Percentiles rank a stretch among this genome's conserved stretches.
These are phyloP conservation scores for Coniferiporia weirii DNA, from an alignment of 1,284 basidiomycete species.

Conservation along the genomic window DNA sequence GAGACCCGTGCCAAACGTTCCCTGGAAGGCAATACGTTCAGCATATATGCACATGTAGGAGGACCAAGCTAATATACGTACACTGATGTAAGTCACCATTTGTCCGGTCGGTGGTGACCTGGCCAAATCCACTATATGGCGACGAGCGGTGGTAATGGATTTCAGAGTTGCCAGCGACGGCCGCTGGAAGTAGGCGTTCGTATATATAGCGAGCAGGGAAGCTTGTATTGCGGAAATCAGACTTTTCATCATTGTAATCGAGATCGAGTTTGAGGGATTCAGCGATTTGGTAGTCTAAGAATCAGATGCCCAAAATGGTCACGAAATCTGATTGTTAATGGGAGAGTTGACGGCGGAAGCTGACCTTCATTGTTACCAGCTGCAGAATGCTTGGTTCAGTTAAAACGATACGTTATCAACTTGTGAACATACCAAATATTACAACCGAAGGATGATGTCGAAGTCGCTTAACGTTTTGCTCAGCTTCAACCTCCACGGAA, in stretches of 20 bases:
- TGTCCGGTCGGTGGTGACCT: slow-evolving; percentile 65
- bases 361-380: slow-evolving; percentile 87
- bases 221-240: slow-evolving; percentile 76
- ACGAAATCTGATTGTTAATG: neutral
- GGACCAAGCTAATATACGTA: slow-evolving; percentile 28
- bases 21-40: slow-evolving; percentile 35
- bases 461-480: slow-evolving; percentile 38
- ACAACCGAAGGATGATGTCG: slow-evolving; percentile 55
- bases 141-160: slow-evolving; percentile 79
- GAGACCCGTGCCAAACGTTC: slow-evolving; percentile 89
- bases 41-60: neutral
- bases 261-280: slow-evolving; percentile 71
- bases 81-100: slow-evolving; percentile 87
- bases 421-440: slow-evolving; percentile 58
- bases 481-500: slow-evolving; percentile 37
- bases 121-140: slow-evolving; percentile 80
- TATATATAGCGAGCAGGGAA: slow-evolving; percentile 88
- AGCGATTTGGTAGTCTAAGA: slow-evolving; percentile 72
- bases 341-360: slow-evolving; percentile 7
- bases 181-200: slow-evolving; percentile 71
- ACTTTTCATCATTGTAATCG: slow-evolving; percentile 76
- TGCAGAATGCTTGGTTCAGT: slow-evolving; percentile 23
- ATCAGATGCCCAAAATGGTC: neutral
- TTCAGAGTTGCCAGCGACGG: slow-evolving; percentile 60
- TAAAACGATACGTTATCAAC: neutral